Evolutionary conservation across 805 yeast species (phyloP).

Genomic region (Candida germanica): DNA sequence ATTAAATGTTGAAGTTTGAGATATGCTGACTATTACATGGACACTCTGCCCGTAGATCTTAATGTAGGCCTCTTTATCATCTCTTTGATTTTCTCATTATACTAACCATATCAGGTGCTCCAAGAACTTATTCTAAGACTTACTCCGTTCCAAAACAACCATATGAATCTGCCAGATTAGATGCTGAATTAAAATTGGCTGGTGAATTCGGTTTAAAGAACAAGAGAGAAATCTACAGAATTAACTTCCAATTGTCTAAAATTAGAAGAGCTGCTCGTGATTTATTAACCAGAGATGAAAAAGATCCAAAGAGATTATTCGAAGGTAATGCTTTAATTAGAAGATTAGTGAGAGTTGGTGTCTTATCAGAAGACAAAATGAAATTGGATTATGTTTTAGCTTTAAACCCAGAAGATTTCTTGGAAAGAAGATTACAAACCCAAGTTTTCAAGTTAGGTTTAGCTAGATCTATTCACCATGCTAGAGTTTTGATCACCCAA

Average conservation of each 20-base stretch:
- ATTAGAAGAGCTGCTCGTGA: constrained; percentile 99
- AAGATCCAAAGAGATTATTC: constrained; percentile 99
- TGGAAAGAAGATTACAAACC: constrained; percentile 99
- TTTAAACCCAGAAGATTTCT: constrained; percentile 96
- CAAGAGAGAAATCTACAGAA: constrained; percentile 99
- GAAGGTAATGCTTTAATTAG: constrained; percentile 99
- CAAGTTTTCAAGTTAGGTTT: constrained; percentile 99
- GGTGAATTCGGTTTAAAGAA: constrained; percentile 99
- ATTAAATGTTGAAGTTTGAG: no score
- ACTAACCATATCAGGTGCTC: constrained; percentile 69
- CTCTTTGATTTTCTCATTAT: no score
- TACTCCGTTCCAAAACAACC: constrained; percentile 99
- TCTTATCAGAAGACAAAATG: constrained; percentile 98
- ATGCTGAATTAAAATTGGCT: constrained; percentile 97
- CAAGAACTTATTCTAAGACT: constrained; percentile 99
- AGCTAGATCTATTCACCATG: constrained; percentile 99
- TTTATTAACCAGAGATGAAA: constrained; percentile 98
- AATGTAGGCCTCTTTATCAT: no score
- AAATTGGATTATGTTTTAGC: constrained; percentile 99
- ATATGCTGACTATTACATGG: no score
- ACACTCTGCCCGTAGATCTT: no score
- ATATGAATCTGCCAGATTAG: constrained; percentile 99
- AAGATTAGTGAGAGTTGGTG: constrained; percentile 99
- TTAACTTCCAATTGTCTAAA: constrained; percentile 98
- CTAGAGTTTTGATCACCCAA: constrained; percentile 97